Conservation (phyloP, 331 rosid genomes). For the Arachis monticola region DNA sequence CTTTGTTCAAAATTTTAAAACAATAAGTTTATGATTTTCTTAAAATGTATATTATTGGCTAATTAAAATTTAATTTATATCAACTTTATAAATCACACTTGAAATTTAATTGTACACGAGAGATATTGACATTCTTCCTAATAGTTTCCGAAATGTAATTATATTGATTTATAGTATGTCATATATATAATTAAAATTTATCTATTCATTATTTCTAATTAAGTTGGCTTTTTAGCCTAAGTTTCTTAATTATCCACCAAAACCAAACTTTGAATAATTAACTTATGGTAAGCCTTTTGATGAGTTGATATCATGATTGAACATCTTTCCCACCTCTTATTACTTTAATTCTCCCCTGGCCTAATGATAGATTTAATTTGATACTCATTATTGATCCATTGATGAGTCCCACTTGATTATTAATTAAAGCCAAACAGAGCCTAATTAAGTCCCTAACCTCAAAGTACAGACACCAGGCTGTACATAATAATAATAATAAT, state of each 20-base stretch:
- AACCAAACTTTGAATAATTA: not conserved
- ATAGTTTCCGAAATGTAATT: not conserved
- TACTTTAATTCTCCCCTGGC: too few relatives aligned
- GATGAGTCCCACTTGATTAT: not conserved
- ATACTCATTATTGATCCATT: too few relatives aligned
- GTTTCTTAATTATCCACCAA: not conserved
- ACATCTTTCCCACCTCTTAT: not conserved
- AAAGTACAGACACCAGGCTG: slow-evolving; percentile 43
- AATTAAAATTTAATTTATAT: too few relatives aligned
- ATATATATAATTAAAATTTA: not conserved
- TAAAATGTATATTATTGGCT: too few relatives aligned
- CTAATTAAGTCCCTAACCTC: slow-evolving; percentile 31
- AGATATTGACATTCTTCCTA: not conserved
- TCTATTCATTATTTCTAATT: too few relatives aligned
- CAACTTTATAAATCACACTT: too few relatives aligned
- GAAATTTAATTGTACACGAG: too few relatives aligned
- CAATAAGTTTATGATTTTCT: too few relatives aligned
- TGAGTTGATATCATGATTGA: not conserved
- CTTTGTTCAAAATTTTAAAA: too few relatives aligned
- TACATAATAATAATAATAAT: not conserved
- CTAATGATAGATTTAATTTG: not conserved
- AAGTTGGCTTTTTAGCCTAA: not conserved
- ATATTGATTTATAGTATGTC: not conserved
- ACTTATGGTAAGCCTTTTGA: not conserved
- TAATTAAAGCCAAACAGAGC: slow-evolving; percentile 6